These are phyloP conservation scores for Drechslera avenae DNA, from an alignment of 2,329 filamentous ascomycete genomes.

Conservation along the genomic window DNA sequence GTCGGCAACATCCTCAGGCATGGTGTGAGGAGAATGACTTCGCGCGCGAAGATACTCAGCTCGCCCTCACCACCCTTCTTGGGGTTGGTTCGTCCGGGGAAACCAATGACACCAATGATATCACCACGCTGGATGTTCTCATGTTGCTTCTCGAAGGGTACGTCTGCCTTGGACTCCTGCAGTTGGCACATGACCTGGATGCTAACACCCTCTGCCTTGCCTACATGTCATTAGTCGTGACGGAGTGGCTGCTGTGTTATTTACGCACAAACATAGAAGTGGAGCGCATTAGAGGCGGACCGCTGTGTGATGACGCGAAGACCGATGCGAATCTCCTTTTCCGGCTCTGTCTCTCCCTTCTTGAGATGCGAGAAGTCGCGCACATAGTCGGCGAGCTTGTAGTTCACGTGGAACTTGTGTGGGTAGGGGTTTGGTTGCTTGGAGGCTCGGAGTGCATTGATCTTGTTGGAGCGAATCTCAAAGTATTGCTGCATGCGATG, in stretches of 20 bases:
- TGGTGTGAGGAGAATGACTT: conserved; percentile 84
- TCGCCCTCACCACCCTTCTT: conserved; percentile 91
- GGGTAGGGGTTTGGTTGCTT: conserved; percentile 82
- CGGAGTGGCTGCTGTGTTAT: neutral
- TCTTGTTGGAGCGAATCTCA: conserved; percentile 85
- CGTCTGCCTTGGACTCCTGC: conserved; percentile 72
- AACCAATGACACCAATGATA: conserved; percentile 86
- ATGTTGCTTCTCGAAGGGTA: conserved; percentile 84
- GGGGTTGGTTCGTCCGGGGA: conserved; percentile 82
- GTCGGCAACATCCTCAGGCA: conserved; percentile 90
- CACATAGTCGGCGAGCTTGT: conserved; percentile 79
- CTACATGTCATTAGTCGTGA: conserved; percentile 17
- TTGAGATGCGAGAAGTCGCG: conserved; percentile 79
- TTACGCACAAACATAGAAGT: conserved; percentile 38
- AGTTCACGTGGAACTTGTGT: conserved; percentile 89
- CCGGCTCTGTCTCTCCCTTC: conserved; percentile 82
- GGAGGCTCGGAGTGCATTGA: conserved; percentile 75
- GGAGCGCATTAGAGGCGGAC: conserved; percentile 30
- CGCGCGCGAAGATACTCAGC: conserved; percentile 88
- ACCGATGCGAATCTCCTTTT: conserved; percentile 76
- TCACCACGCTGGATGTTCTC: conserved; percentile 88
- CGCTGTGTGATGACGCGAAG: conserved; percentile 73
- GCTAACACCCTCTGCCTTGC: conserved; percentile 74
- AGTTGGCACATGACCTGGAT: conserved; percentile 93
- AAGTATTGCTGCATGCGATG: conserved; percentile 75